Base-by-base conservation (phyloP, 78 protist species). In the Dictyostelium discoideum region DNA sequence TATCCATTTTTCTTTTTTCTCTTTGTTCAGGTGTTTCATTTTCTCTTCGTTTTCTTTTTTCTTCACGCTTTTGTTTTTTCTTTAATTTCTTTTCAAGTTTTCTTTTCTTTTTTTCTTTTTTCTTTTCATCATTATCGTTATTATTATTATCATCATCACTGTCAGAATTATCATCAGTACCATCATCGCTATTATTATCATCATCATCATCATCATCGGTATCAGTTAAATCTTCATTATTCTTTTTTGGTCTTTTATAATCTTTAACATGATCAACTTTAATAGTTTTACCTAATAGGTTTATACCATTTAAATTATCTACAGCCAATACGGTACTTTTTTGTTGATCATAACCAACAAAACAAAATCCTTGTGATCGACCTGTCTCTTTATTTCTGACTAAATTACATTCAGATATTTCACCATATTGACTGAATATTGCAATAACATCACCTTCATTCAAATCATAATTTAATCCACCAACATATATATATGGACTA, bases 251-350 rank as follows among this genome's bases (percentile, higher is more conserved):
- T 57, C 32, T 60, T 76, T 46, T 37, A 83, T 96, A 96, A 39
- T 96, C 85, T 42, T 74, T 76, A 6, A 79, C 93, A 84, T 97
- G 98, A 57, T 97, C 98, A 26, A 94, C 98, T 54, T 92, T 92
- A 22, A 92, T 14, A 2, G 85, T 79, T 57, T 92, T 76, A 20
- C 76, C 81, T n/a, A 77, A 40, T 5, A 97, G 44, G 11, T 96
- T 95, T 22, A 67, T 42, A 20, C 99, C 99, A 76, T 98, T 99
- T 37, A 99, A 50, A 86, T 99, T 99, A 84, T 98, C 99, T 9
- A 99, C 99, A 14, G 99, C 98, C 4, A 99, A 97, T 16, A 95
- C 60, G 2, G 99, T 97, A 54, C 97, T 89, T 32, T 98, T 89
- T 73, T 95, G 98, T 89, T 99, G 98, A 10, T 97, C 98, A 67